A percentile compares a stretch with the other conserved stretches of the same genome.
These are phyloP conservation scores for Hysterium pulicare DNA, from an alignment of 2,329 filamentous ascomycete species.

Conservation along the genomic window DNA sequence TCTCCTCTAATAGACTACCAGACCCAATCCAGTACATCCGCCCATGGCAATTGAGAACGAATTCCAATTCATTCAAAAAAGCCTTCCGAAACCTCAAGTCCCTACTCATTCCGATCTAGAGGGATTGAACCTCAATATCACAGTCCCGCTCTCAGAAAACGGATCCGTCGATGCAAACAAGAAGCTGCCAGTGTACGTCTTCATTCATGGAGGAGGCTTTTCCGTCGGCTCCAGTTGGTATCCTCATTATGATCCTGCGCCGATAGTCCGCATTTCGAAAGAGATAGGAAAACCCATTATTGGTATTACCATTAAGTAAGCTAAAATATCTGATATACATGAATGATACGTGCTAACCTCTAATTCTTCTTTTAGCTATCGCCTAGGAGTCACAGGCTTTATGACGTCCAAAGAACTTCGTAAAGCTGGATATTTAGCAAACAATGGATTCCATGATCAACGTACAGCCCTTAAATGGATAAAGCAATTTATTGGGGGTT, in stretches of 20 bases:
- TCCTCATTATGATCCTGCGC: slow-evolving; percentile 49
- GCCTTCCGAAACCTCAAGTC: slow-evolving; percentile 37
- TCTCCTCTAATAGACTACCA: slow-evolving; percentile 19
- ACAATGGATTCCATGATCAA: slow-evolving; percentile 36
- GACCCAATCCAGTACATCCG: slow-evolving; percentile 40
- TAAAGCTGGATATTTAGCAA: slow-evolving; percentile 38
- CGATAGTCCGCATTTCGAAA: slow-evolving; percentile 45
- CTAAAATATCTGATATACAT: slow-evolving; percentile 44
- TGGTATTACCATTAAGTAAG: slow-evolving; percentile 46
- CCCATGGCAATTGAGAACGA: slow-evolving; percentile 45
- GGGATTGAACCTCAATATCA: slow-evolving; percentile 53
- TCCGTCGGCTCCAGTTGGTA: slow-evolving; percentile 50
- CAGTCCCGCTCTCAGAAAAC: slow-evolving; percentile 36
- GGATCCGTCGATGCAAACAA: slow-evolving; percentile 18
- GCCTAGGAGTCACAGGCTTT: slow-evolving; percentile 29
- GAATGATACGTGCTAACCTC: slow-evolving; percentile 2
- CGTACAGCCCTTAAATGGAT: slow-evolving; percentile 37
- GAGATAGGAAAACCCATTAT: slow-evolving; percentile 47
- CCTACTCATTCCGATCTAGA: slow-evolving; percentile 46
- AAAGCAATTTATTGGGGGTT: slow-evolving; percentile 32
- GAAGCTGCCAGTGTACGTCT: slow-evolving; percentile 51
- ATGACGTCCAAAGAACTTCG: slow-evolving; percentile 49
- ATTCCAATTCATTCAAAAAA: slow-evolving; percentile 49
- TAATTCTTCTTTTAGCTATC: slow-evolving; percentile 23
- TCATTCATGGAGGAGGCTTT: slow-evolving; percentile 54